These are phyloP conservation scores for Citrus medica DNA, from an alignment of 345 rosid genomes.

Conservation along the genomic window DNA sequence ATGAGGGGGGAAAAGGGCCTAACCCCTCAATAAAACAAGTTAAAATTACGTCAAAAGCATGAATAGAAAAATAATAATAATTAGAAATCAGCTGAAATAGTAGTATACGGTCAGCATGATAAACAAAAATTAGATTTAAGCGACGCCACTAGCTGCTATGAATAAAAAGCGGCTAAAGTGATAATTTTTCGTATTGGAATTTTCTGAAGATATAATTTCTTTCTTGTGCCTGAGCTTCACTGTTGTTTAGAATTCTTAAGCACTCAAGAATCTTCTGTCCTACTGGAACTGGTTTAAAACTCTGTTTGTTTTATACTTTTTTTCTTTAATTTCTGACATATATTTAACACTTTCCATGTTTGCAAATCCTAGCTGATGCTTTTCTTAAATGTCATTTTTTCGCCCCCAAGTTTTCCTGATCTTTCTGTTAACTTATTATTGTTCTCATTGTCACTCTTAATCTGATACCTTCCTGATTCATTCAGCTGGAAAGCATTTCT, in stretches of 20 bases:
- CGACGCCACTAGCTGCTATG: too few species aligned
- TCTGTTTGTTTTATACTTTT: not conserved
- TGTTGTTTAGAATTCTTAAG: not conserved
- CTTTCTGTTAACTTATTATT: not conserved
- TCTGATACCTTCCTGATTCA: conserved; percentile 7
- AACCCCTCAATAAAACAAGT: too few species aligned
- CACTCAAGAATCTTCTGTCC: not conserved
- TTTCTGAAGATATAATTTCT: not conserved
- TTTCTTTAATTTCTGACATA: not conserved
- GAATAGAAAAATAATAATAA: too few species aligned
- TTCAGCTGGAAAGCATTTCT: conserved; percentile 60
- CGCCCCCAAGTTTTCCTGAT: not conserved
- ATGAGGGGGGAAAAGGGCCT: too few species aligned
- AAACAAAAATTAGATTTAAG: too few species aligned
- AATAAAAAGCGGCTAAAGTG: not conserved
- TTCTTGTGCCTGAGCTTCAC: not conserved
- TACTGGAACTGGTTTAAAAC: not conserved
- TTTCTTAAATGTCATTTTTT: not conserved
- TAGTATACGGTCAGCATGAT: too few species aligned
- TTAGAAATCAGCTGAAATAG: too few species aligned
- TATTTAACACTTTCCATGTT: not conserved
- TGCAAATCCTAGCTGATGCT: not conserved
- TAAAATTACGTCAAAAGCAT: too few species aligned
- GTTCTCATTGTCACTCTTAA: conserved; percentile 1
- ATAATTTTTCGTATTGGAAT: not conserved